phyloP scores from a whole-genome alignment of 2,329 filamentous ascomycete species.

The Trichoderma sp. region DNA sequence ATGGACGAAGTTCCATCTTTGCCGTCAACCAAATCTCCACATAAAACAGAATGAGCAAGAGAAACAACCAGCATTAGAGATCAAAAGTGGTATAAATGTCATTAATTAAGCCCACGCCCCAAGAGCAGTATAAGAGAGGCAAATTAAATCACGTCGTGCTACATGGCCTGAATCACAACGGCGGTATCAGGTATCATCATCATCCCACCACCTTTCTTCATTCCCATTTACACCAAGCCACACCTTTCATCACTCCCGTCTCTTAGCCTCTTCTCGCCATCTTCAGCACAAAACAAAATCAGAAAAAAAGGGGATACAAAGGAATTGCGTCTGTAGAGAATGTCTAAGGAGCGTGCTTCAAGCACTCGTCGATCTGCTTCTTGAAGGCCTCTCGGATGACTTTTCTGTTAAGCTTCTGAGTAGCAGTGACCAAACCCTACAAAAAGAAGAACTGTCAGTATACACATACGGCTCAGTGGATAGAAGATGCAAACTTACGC shows the following conservation, averaged over 20 bases:
- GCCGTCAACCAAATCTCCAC: neutral
- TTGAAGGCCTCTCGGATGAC: constrained; percentile 50
- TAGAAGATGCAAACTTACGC: constrained; percentile 55
- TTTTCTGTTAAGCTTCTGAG: constrained; percentile 59
- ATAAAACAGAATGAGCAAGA: neutral
- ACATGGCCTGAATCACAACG: constrained; percentile 16
- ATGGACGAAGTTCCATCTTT: neutral
- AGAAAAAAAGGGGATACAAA: neutral
- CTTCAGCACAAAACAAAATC: neutral
- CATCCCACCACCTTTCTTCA: neutral
- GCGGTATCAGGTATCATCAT: constrained; percentile 27
- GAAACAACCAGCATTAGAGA: neutral
- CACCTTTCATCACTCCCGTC: neutral
- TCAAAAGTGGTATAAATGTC: constrained; percentile 18
- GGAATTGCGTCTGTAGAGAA: neutral
- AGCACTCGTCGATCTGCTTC: constrained; percentile 48
- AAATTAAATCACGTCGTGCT: constrained; percentile 16
- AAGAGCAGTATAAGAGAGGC: constrained; percentile 13
- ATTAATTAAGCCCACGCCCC: constrained; percentile 14
- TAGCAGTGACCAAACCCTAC: constrained; percentile 61
- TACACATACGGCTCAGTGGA: neutral
- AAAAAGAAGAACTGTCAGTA: constrained; percentile 24
- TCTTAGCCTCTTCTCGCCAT: neutral
- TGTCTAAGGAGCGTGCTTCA: constrained; percentile 32
- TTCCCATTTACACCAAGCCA: neutral